Base-by-base conservation (phyloP, 2,329 filamentous ascomycete genomes). In the Xylaria sp. region DNA sequence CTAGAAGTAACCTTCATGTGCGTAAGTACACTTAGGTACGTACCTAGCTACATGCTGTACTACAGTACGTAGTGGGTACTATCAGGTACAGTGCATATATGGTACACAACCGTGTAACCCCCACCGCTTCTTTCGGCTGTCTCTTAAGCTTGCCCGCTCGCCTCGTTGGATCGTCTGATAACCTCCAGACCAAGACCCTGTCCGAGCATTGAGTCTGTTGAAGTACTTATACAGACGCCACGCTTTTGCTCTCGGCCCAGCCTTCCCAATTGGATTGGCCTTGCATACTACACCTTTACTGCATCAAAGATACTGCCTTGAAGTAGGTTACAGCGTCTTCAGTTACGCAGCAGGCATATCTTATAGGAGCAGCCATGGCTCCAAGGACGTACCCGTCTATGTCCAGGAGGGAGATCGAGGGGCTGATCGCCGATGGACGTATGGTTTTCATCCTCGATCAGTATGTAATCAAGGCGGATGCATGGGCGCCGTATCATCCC, bases 401-500 rank as follows among this genome's bases (percentile, higher is more conserved):
- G 72, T 88, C 86, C 68, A 86, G 90, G 71, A 82, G 88, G 68
- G 87, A 93, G 78, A 87, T 97, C 69, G 94, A 98, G 80, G 89
- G 86, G 6, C 83, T 95, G 75, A 98, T 99, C 76, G 93, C 94
- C 7, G 89, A 92, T 66, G 95, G 94, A 4, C 88, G 88, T 67
- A 88, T 89, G 72, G 88, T 99, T 65, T 87, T 98, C 70, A 94
- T 99, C 62, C 85, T 96, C 68, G 89, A 97, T 74, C 86, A 89
- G 68, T 89, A 90, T 75, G 94, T 98, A 10, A 82, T 98, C 74
- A 97, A 94, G 82, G 90, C 94, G 39, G 95, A 98, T 80, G 86
- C 91, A 48, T 99, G 94, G 93, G 83, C 97, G 62, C 89, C 89
- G 62, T 98, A 92, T 77, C 96, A 98, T 77, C 96, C 96, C 13